Base-by-base conservation (phyloP, 2,329 filamentous ascomycete genomes). In the Fusarium chlamydosporum region DNA sequence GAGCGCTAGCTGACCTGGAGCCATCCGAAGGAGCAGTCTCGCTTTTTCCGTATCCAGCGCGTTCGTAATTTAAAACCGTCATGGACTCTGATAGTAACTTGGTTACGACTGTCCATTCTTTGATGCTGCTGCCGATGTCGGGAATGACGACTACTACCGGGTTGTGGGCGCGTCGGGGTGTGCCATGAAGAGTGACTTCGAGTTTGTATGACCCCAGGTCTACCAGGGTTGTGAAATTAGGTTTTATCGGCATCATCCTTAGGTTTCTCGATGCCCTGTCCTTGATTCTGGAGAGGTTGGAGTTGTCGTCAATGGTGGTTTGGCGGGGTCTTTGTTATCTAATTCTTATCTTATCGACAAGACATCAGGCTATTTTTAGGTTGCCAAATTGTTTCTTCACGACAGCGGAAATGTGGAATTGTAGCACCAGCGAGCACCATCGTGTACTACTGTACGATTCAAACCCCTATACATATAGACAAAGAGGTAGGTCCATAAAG, bases 161-260 rank as follows among this genome's bases (percentile, higher is more conserved):
- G 16, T 65, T 68, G 48, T 62, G 65, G 16, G 66, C 65, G 34
- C 65, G 55, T 27, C 66, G 66, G 20, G 66, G 66, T 15, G 61
- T 61, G 5, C 65, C 42, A 42, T n/a, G 35, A 23, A 60, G 4
- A n/a, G 51, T 47, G 4, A 42, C 42, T 15, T 60, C 52, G n/a
- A 60, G 56, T 18, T 48, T 57, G 12, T 42, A 56, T 9, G 29
- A 26, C 15, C 42, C 42, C 9, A 57, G 12, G 34, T 60, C 41
- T 11, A 57, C 51, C 16, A 57, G 12, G 12, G 20, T 18, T 7
- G 42, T 42, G 5, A 29, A 29, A 48, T 26, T 47, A 3, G 20
- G 29, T 7, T 52, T 56, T 12, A 27, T 16, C 8, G 35, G 6
- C 56, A 56, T 60, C 3, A 5, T 31, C 27, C 8, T 6, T 8